A percentile compares a stretch with the other conserved stretches of the same genome.
Evolutionary conservation across 2,329 filamentous ascomycete species (phyloP).

Genomic region (Pestalotiopsis sp.): DNA sequence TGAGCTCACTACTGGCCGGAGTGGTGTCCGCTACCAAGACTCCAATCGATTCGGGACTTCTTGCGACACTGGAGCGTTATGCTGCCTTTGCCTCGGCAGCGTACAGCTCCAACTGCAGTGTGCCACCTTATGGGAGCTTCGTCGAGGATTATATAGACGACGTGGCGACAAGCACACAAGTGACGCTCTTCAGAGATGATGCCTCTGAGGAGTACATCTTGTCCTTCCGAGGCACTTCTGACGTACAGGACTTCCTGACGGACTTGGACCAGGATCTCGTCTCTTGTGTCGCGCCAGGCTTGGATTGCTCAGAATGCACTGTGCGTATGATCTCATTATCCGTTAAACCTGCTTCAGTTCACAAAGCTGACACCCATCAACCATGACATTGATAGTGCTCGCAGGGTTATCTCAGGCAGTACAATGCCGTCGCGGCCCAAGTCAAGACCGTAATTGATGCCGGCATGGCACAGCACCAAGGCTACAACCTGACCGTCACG

Average conservation of each 20-base stretch:
- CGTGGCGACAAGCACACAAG: neutral
- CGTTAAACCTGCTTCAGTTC: neutral
- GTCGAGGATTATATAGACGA: slow-evolving; percentile 7
- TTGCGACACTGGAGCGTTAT: slow-evolving; percentile 1
- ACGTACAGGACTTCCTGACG: slow-evolving; percentile 5
- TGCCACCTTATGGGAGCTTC: neutral
- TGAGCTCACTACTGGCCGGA: neutral
- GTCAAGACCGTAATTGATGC: slow-evolving; percentile 1
- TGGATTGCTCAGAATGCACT: slow-evolving; percentile 1
- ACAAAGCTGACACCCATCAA: neutral
- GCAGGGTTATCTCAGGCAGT: slow-evolving; percentile 3
- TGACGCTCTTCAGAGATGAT: slow-evolving; percentile 7
- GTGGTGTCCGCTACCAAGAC: neutral
- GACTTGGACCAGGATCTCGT: slow-evolving; percentile 9
- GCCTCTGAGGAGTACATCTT: slow-evolving; percentile 2
- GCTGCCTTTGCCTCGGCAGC: slow-evolving; percentile 5
- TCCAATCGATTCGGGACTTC: neutral
- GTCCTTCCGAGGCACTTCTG: slow-evolving; percentile 6
- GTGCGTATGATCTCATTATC: neutral
- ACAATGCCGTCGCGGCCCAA: slow-evolving; percentile 2
- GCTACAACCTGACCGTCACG: slow-evolving; percentile 37
- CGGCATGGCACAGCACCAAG: neutral
- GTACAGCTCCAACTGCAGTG: slow-evolving; percentile 1
- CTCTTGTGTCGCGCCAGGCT: slow-evolving; percentile 6
- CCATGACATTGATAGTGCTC: neutral